Evolutionary conservation across 2,329 filamentous ascomycete species (phyloP), one percentile per base, ranked within the genome.

Genomic region (Microdochium paspali): DNA sequence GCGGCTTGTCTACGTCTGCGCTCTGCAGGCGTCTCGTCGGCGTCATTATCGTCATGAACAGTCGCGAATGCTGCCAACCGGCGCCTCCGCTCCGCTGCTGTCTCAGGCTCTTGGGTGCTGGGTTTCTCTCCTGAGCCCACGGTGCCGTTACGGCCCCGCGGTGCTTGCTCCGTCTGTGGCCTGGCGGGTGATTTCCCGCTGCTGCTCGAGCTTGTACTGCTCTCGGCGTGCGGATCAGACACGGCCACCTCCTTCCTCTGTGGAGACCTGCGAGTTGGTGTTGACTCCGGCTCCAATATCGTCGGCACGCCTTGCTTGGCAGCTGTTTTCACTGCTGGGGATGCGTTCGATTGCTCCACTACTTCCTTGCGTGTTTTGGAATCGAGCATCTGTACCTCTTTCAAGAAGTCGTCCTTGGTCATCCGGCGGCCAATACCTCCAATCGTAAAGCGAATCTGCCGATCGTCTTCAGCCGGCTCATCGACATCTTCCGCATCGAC

Each of bases 351-450:
- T 47, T 70, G 67, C 31, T 77, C 72, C 4, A 80, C 66, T 2
- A 79, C 70, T 50, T 79, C 73, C 30, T 67, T 69, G 5, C 76
- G 74, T 13, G 82, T 79, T 57, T 79, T 79, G 23, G 79, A 77
- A 60, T 91, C 85, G 50, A 91, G 72, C 53, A 81, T 78, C 53
- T 82, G 79, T 58, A 93, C 82, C 59, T 88, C 81, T 44, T 76
- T 71, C 51, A 93, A 80, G 60, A 93, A 91, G 58, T 90, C 85
- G 4, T 84, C 80, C 66, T 90, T 90, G 51, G 77, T 90, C 79
- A 93, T 84, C 44, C 87, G 79, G 51, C 76, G 73, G 5, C 85
- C 85, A n/a, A 82, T 78, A 28, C 82, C 80, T 42, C 77, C 80
- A 52, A 91, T 85, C 1, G 83, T 90, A 64, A 90, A 91, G 13